A percentile compares a stretch with the other conserved stretches of the same genome.
phyloP scores from a whole-genome alignment of 2,329 filamentous ascomycete species.

The Aspergillus fischeri region DNA sequence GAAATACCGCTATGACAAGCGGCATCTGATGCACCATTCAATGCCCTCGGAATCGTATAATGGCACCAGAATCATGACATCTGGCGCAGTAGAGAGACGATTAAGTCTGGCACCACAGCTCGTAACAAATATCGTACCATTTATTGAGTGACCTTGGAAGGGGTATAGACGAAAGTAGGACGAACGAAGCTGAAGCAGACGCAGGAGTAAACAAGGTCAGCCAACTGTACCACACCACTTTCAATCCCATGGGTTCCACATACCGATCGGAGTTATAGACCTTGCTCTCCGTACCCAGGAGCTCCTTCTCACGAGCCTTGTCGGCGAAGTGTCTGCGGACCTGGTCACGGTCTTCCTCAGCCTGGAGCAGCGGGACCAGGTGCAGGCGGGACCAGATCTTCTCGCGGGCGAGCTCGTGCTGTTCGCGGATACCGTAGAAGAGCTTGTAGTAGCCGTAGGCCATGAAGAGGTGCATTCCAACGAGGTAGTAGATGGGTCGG shows the following conservation, averaged over 20 bases:
- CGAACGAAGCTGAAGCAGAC: slow-evolving; percentile 63
- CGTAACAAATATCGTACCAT: slow-evolving; percentile 9
- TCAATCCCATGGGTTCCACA: slow-evolving; percentile 27
- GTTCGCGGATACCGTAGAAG: slow-evolving; percentile 78
- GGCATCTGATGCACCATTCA: not conserved
- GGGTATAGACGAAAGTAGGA: slow-evolving; percentile 72
- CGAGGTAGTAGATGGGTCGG: slow-evolving; percentile 72
- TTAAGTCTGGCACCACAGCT: slow-evolving; percentile 4
- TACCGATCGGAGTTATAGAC: slow-evolving; percentile 88
- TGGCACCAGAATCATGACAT: slow-evolving; percentile 5
- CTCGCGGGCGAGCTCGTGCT: slow-evolving; percentile 89
- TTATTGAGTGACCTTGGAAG: slow-evolving; percentile 59
- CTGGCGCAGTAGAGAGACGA: slow-evolving; percentile 5
- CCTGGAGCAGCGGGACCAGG: slow-evolving; percentile 87
- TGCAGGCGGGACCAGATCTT: slow-evolving; percentile 98
- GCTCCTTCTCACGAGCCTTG: slow-evolving; percentile 82
- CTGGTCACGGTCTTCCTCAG: slow-evolving; percentile 93
- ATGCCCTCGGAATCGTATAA: slow-evolving; percentile 1
- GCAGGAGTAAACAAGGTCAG: slow-evolving; percentile 3
- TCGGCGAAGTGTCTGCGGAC: slow-evolving; percentile 83
- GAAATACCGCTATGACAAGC: not conserved
- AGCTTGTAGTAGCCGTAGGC: slow-evolving; percentile 86
- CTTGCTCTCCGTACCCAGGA: slow-evolving; percentile 77
- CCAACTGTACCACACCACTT: not conserved
- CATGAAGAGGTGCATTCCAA: slow-evolving; percentile 74